These are phyloP conservation scores for Arabis hirsuta DNA, from an alignment of 345 rosid species.

Conservation along the genomic window DNA sequence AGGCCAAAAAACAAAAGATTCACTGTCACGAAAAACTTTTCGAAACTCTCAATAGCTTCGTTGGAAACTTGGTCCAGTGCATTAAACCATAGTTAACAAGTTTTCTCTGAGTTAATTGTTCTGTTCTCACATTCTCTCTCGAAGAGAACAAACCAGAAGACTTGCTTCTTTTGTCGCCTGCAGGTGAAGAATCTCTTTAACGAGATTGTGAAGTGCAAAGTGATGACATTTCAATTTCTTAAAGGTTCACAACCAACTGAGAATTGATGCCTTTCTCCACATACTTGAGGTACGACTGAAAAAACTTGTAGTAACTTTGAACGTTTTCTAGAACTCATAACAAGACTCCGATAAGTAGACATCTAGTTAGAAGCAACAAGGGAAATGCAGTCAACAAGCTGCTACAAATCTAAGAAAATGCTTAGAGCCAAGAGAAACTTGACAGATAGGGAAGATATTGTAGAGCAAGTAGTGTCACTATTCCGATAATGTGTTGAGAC, in stretches of 20 bases:
- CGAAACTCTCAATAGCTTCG: background rate
- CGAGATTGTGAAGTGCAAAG: background rate
- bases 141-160: background rate
- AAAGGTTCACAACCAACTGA: slow-evolving; percentile 3
- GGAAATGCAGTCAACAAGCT: slow-evolving; percentile 7
- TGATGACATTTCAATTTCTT: background rate
- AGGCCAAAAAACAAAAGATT: background rate
- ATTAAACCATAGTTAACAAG: background rate
- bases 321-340: background rate
- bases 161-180: background rate
- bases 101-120: background rate
- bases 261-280: background rate
- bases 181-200: background rate
- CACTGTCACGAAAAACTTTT: background rate
- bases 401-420: background rate
- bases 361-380: no score
- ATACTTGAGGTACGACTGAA: background rate
- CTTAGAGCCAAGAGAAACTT: background rate
- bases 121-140: background rate
- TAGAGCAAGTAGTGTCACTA: background rate
- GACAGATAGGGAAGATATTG: slow-evolving; percentile 8
- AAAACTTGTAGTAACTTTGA: background rate
- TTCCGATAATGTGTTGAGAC: background rate
- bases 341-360: background rate
- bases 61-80: background rate